phyloP scores from a whole-genome alignment of 2,329 filamentous ascomycete species.

The Colletotrichum orbiculare region DNA sequence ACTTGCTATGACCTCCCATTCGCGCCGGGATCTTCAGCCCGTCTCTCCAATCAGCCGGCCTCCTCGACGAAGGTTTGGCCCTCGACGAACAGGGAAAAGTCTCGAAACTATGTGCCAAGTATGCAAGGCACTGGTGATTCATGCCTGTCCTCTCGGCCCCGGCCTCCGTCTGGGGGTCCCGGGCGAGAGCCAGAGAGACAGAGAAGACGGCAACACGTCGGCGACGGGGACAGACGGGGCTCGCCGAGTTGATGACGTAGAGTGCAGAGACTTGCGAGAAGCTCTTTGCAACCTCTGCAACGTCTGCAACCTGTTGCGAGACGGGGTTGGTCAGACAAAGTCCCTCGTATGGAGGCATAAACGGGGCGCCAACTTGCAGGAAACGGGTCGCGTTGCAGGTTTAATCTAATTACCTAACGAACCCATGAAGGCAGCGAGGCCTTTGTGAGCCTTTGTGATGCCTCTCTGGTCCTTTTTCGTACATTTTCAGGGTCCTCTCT shows the following conservation, averaged over 20 bases:
- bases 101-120: background rate
- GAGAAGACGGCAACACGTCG: background rate
- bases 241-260: slow-evolving; percentile 11
- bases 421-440: slow-evolving; percentile 16
- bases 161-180: slow-evolving; percentile 1
- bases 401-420: slow-evolving; percentile 18
- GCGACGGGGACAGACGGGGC: background rate
- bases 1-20: slow-evolving; percentile 5
- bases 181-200: slow-evolving; percentile 5
- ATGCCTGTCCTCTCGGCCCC: slow-evolving; percentile 2
- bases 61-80: slow-evolving; percentile 2
- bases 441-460: background rate
- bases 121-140: slow-evolving; percentile 14
- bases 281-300: background rate
- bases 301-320: background rate
- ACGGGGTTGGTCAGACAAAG: slow-evolving; percentile 7
- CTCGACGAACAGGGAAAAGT: background rate
- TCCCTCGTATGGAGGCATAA: slow-evolving; percentile 18
- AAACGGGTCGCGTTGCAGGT: slow-evolving; percentile 23
- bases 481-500: slow-evolving; percentile 18
- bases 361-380: slow-evolving; percentile 13
- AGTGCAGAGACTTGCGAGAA: background rate
- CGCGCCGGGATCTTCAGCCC: slow-evolving; percentile 18
- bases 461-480: slow-evolving; percentile 5
- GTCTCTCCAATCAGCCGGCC: slow-evolving; percentile 27